phyloP scores from a whole-genome alignment of 169 alveolate genomes.

The Plasmodium reichenowi region DNA sequence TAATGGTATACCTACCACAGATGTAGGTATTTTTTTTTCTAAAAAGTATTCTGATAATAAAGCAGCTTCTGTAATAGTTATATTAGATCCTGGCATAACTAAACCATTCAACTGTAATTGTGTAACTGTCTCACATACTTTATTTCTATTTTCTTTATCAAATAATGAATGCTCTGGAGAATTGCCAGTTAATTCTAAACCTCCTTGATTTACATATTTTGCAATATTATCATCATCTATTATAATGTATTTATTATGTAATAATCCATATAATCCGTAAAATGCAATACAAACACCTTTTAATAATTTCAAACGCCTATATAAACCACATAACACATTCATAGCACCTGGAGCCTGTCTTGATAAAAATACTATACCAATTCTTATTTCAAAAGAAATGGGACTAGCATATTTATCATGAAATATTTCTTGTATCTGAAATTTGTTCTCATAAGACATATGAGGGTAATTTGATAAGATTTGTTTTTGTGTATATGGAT shows the following conservation, averaged over 20 bases:
- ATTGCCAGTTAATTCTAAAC: conserved; percentile 94
- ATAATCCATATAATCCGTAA: conserved; percentile 92
- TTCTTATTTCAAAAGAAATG: conserved; percentile 75
- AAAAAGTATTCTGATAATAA: conserved; percentile 92
- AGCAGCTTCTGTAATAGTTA: conserved; percentile 95
- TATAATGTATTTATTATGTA: conserved; percentile 90
- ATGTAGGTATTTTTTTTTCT: conserved; percentile 88
- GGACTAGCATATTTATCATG: conserved; percentile 75
- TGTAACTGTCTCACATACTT: conserved; percentile 88
- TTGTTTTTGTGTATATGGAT: conserved; percentile 92
- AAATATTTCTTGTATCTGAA: conserved; percentile 83
- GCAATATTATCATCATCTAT: conserved; percentile 91
- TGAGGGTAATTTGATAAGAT: conserved; percentile 90
- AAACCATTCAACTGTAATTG: conserved; percentile 93
- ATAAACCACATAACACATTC: conserved; percentile 96
- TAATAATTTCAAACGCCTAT: conserved; percentile 88
- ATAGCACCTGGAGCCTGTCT: conserved; percentile 98
- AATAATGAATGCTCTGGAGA: conserved; percentile 84
- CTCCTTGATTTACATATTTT: conserved; percentile 96
- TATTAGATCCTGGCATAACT: conserved; percentile 97
- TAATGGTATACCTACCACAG: conserved; percentile 96
- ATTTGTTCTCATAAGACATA: conserved; percentile 78
- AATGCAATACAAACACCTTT: conserved; percentile 91
- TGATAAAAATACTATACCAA: conserved; percentile 95
- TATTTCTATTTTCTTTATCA: conserved; percentile 78